Base-by-base conservation (phyloP, 2,329 filamentous ascomycete genomes). In the Talaromyces sp. region DNA sequence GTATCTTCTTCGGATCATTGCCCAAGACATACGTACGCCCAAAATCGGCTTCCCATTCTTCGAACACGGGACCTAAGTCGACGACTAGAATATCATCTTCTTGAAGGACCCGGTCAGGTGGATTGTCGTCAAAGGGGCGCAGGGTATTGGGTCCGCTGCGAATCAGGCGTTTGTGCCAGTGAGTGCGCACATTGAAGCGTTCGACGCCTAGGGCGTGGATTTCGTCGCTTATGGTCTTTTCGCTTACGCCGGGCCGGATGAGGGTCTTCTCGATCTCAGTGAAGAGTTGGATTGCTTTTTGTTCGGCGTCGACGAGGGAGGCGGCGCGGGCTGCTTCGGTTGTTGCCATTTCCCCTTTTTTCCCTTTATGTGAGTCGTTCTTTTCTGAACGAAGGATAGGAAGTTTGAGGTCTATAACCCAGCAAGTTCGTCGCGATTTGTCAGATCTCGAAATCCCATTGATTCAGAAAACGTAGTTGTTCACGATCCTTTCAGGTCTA, bases 141-240 rank as follows among this genome's bases (percentile, higher is more conserved):
- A 85, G 68, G 0, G 83, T 85, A 70, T 85, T 83, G 4, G 80
- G 79, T 0, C 83, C 83, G 67, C 80, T 82, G 8, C 83, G 75
- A 39, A 85, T 76, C 0, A 84, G 77, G 5, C 82, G 78, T 69
- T 84, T 85, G 72, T 85, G 83, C 83, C 83, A 85, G 66, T 85
- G 81, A 2, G 80, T 84, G 17, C 74, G 71, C 11, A 85, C 75
- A 17, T 75, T 76, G 70, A 82, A 74, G n/a, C 78, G 78, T 41
- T 78, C 71, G 9, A 72, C 67, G 45, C 79, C 81, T 0, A 83
- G 75, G 41, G 78, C 73, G 69, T 83, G 78, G 62, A 85, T 84
- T 68, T 82, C 76, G 35, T 82, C 72, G 72, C 78, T 83, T 27
- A 85, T 71, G 31, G 73, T 71, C 68, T 82, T 83, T 68, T 85